phyloP scores from a whole-genome alignment of 78 protist genomes.

The Polysphondylium violaceum region DNA sequence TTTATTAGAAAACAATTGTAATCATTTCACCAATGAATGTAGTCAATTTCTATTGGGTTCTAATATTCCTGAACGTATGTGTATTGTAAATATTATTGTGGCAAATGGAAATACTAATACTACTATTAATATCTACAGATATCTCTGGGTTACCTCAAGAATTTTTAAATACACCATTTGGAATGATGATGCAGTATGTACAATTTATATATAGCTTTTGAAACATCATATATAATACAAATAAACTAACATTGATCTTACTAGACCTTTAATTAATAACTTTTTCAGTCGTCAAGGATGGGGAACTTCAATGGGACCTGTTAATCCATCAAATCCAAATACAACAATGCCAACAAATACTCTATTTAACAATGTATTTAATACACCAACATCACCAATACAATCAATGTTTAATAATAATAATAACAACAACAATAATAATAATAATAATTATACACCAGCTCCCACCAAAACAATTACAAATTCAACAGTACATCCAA shows the following conservation, averaged over 20 bases:
- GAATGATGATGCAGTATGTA: conserved; percentile 41
- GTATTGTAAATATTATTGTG: neutral
- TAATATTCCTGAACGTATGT: conserved; percentile 16
- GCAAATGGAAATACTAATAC: neutral
- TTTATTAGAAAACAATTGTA: conserved; percentile 64
- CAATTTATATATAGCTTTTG: neutral
- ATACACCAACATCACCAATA: neutral
- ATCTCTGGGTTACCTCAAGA: conserved; percentile 43
- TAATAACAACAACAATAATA: neutral
- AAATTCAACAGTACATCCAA: conserved; percentile 31
- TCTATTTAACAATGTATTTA: too few relatives aligned
- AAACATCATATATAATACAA: neutral
- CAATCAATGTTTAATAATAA: neutral
- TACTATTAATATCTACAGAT: neutral
- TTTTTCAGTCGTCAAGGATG: conserved; percentile 33
- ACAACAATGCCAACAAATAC: neutral
- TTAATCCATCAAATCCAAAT: conserved; percentile 5
- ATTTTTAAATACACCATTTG: conserved; percentile 53
- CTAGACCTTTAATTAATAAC: conserved; percentile 45
- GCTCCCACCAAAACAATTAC: neutral
- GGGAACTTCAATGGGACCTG: conserved; percentile 25
- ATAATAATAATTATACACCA: conserved; percentile 3
- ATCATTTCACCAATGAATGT: conserved; percentile 59
- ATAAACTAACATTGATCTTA: too few relatives aligned
- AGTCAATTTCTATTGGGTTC: conserved; percentile 24